phyloP scores from a whole-genome alignment of 768 basidiomycete genomes.

The Leccinum boreale region DNA sequence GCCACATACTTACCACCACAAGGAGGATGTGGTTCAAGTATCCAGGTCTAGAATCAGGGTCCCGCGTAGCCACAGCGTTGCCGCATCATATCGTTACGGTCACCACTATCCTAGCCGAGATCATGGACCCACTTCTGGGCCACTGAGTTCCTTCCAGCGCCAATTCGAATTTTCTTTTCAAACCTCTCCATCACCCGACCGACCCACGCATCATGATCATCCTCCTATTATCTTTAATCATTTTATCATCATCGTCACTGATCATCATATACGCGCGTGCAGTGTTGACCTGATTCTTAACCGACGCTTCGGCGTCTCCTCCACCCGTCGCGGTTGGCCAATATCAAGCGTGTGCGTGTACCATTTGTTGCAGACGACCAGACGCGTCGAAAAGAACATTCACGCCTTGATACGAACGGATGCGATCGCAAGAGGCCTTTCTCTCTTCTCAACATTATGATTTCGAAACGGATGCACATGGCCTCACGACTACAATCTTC shows the following conservation, averaged over 20 bases:
- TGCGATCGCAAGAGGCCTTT: background rate
- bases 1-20: background rate
- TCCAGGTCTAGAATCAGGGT: background rate
- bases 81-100: background rate
- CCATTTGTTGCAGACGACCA: background rate
- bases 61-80: background rate
- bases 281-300: background rate
- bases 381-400: background rate
- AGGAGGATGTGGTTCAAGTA: background rate
- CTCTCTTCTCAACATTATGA: background rate
- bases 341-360: background rate
- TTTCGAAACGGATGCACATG: background rate
- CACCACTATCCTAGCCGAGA: background rate
- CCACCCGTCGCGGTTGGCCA: background rate
- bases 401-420: background rate
- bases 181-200: background rate
- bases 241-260: background rate
- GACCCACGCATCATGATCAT: background rate
- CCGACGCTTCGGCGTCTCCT: background rate
- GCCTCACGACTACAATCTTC: background rate
- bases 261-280: background rate
- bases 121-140: background rate
- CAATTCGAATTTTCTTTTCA: background rate
- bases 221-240: background rate
- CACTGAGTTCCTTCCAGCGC: background rate